These are phyloP conservation scores for Cordyceps farinosa DNA, from an alignment of 2,329 filamentous ascomycete species.

Conservation along the genomic window DNA sequence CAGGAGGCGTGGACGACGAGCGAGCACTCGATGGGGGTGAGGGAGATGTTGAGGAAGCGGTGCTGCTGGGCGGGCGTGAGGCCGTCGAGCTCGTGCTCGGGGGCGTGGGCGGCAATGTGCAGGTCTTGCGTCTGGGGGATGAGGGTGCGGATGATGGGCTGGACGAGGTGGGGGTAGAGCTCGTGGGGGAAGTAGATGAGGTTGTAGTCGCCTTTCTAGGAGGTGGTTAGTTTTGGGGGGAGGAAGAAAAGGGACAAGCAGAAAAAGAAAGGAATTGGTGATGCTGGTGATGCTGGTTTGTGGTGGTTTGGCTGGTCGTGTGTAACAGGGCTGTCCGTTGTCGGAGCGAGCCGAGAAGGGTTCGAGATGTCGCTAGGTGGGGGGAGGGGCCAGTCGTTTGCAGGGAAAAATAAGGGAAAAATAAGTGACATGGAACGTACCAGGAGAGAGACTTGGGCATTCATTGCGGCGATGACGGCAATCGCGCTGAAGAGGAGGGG, in stretches of 20 bases:
- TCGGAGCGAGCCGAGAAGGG: constrained; percentile 15
- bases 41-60: constrained; percentile 87
- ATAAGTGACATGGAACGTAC: constrained; percentile 36
- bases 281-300: neutral
- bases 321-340: neutral
- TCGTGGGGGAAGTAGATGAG: constrained; percentile 86
- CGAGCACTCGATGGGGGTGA: constrained; percentile 90
- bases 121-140: constrained; percentile 58
- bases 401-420: neutral
- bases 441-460: constrained; percentile 55
- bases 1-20: constrained; percentile 79
- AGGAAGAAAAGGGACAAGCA: neutral
- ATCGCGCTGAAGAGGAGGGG: no score
- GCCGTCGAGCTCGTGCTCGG: constrained; percentile 41
- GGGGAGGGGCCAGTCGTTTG: neutral
- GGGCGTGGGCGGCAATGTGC: constrained; percentile 33
- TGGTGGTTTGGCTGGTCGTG: neutral
- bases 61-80: constrained; percentile 56
- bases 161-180: constrained; percentile 73
- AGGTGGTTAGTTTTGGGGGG: neutral
- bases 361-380: neutral
- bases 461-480: constrained; percentile 39
- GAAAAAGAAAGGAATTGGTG: neutral
- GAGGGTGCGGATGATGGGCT: constrained; percentile 81
- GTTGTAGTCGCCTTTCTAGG: constrained; percentile 78